Evolutionary conservation across 345 rosid species (phyloP).

Genomic region (Hevea brasiliensis): DNA sequence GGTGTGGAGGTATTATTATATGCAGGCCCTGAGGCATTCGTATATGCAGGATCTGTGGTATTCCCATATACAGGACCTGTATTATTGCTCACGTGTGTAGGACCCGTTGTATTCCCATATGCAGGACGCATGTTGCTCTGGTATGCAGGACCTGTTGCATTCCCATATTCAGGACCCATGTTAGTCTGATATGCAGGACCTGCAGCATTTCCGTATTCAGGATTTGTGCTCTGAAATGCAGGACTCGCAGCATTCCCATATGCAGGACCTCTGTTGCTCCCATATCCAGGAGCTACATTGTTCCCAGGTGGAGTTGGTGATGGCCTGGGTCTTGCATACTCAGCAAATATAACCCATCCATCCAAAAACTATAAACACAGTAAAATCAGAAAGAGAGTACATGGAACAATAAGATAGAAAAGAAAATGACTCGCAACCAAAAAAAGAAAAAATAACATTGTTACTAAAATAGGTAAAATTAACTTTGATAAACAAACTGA

Average conservation of each 20-base stretch:
- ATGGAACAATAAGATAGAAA: background rate
- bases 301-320: conserved; percentile 16
- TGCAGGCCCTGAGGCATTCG: background rate
- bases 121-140: background rate
- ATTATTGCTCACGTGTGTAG: background rate
- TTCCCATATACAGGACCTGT: background rate
- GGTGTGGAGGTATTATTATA: background rate
- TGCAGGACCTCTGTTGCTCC: background rate
- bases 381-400: background rate
- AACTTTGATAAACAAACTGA: background rate
- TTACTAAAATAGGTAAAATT: background rate
- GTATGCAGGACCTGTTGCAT: background rate
- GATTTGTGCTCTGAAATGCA: background rate
- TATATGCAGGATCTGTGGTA: background rate
- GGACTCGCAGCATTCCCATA: background rate
- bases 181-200: background rate
- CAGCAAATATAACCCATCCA: conserved; percentile 85
- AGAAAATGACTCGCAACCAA: background rate
- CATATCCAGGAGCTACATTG: background rate
- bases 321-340: conserved; percentile 60
- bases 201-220: background rate
- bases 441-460: background rate
- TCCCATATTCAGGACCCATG: background rate
- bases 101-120: background rate
- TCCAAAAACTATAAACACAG: conserved; percentile 55